Evolutionary conservation across 2,329 filamentous ascomycete genomes (phyloP).

Genomic region (Xylariales sp.): DNA sequence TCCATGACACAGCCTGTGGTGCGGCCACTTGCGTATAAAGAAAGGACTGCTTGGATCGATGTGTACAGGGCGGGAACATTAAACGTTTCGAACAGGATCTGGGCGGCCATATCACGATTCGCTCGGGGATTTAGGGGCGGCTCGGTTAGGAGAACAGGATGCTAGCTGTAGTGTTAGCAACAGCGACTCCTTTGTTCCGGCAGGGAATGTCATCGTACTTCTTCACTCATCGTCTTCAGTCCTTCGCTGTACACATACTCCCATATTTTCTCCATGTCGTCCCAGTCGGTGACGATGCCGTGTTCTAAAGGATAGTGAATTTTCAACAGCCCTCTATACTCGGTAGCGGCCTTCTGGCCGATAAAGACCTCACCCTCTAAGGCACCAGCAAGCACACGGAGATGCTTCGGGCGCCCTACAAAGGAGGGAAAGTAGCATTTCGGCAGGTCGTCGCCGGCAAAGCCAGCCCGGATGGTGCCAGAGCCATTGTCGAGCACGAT

Average conservation of each 20-base stretch:
- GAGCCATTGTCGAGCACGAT: conserved; percentile 99
- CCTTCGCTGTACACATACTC: conserved; percentile 97
- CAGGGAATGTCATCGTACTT: conserved; percentile 63
- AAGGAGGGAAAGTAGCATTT: conserved; percentile 98
- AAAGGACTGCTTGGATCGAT: conserved; percentile 96
- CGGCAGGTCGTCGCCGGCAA: conserved; percentile 93
- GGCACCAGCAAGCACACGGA: conserved; percentile 93
- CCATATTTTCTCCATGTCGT: conserved; percentile 99
- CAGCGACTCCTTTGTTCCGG: neutral
- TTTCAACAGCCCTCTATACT: conserved; percentile 92
- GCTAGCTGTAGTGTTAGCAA: conserved; percentile 60
- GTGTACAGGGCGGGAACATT: conserved; percentile 97
- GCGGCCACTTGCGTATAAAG: conserved; percentile 92
- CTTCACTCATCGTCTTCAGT: conserved; percentile 95
- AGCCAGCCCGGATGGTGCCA: conserved; percentile 95
- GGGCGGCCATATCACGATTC: conserved; percentile 95
- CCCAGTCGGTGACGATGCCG: conserved; percentile 98
- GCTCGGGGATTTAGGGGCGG: conserved; percentile 93
- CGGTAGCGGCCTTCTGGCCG: conserved; percentile 86
- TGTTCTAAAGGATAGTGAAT: conserved; percentile 96
- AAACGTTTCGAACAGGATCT: conserved; percentile 98
- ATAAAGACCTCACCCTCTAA: conserved; percentile 98
- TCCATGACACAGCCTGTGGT: conserved; percentile 97
- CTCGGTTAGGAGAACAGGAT: conserved; percentile 95
- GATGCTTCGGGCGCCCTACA: conserved; percentile 94